Evolutionary conservation across 257 asterid genomes (phyloP).

Genomic region (Echium plantagineum): DNA sequence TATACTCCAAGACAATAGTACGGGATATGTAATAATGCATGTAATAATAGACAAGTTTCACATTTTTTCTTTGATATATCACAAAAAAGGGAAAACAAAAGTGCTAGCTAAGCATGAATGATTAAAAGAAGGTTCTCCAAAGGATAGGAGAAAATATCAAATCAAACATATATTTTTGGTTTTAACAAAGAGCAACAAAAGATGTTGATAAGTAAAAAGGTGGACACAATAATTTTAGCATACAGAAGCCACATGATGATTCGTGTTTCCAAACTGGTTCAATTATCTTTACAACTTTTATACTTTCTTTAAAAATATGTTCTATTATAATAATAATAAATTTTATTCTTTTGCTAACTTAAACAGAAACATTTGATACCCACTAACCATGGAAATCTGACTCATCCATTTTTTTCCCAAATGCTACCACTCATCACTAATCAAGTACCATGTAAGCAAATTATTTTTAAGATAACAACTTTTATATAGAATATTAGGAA

Average conservation of each 20-base stretch:
- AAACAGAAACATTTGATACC: slow-evolving; percentile 9
- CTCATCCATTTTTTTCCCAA: slow-evolving; percentile 19
- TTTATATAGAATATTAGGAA: too few species aligned
- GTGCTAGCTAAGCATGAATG: not conserved
- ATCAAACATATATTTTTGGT: not conserved
- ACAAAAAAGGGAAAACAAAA: too few species aligned
- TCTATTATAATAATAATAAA: not conserved
- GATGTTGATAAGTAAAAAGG: slow-evolving; percentile 31
- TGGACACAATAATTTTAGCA: slow-evolving; percentile 35
- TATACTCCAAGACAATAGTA: too few species aligned
- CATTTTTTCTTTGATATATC: too few species aligned
- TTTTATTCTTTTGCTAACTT: slow-evolving; percentile 9
- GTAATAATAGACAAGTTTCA: too few species aligned
- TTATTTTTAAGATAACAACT: not conserved
- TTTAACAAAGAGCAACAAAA: not conserved
- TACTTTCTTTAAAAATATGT: not conserved
- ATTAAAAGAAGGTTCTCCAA: not conserved
- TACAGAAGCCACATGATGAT: slow-evolving; percentile 62
- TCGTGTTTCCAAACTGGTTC: slow-evolving; percentile 18
- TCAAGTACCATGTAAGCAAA: slow-evolving; percentile 15
- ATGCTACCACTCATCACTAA: slow-evolving; percentile 20
- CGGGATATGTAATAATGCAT: too few species aligned
- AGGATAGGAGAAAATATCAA: not conserved
- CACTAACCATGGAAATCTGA: slow-evolving; percentile 32
- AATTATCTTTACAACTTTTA: not conserved